Percentiles rank a stretch among this genome's conserved stretches.
Conservation (phyloP, 768 basidiomycete species). For the Crucibulum laeve region DNA sequence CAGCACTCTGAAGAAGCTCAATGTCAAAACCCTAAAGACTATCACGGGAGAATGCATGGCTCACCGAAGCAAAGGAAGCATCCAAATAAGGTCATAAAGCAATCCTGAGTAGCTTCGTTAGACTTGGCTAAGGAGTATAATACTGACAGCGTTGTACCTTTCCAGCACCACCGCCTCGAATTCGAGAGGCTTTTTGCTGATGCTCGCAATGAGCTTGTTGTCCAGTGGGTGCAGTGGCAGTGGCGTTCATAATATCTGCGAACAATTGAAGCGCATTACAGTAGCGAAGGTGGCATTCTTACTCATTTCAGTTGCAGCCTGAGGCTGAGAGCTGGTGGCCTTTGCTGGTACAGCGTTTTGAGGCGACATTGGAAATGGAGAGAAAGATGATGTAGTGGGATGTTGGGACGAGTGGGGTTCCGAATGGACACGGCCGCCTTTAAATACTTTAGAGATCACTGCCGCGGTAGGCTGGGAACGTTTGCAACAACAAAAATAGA, state of each 20-base stretch:
- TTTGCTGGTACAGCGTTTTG: conserved; percentile 22
- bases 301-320: conserved; percentile 63
- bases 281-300: conserved; percentile 17
- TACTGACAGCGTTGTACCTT: conserved; percentile 36
- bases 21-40: background rate
- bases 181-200: conserved; percentile 46
- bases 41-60: conserved; percentile 14
- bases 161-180: conserved; percentile 69
- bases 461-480: too few relatives aligned
- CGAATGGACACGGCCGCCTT: too few relatives aligned
- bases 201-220: conserved; percentile 31
- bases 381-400: background rate
- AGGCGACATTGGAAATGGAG: conserved; percentile 5
- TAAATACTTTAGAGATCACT: too few relatives aligned
- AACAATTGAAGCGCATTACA: background rate
- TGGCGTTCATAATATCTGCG: conserved; percentile 43
- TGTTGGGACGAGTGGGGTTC: too few relatives aligned
- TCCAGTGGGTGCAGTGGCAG: conserved; percentile 23
- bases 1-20: conserved; percentile 56
- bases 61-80: conserved; percentile 75
- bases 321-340: conserved; percentile 49
- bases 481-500: too few relatives aligned
- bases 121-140: background rate
- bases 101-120: conserved; percentile 41
- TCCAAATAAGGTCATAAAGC: conserved; percentile 53